phyloP scores from a whole-genome alignment of 805 yeast species.

The Saccharomyces eubayanus region DNA sequence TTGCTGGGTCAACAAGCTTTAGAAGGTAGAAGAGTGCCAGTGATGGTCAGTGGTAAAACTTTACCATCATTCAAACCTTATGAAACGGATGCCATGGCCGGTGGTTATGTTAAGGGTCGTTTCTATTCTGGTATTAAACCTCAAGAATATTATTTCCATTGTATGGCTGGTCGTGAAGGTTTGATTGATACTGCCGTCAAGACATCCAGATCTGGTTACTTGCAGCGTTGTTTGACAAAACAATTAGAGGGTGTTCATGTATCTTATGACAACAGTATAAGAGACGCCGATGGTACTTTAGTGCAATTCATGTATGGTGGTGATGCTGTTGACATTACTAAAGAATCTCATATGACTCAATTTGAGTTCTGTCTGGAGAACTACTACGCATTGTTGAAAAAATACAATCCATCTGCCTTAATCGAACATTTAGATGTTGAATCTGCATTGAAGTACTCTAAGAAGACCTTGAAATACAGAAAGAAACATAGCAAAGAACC shows the following conservation, averaged over 20 bases:
- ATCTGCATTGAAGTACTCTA: conserved; percentile 67
- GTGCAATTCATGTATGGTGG: conserved; percentile 97
- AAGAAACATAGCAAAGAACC: conserved; percentile 57
- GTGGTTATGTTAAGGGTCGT: conserved; percentile 95
- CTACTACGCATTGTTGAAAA: conserved; percentile 74
- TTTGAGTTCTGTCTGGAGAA: conserved; percentile 90
- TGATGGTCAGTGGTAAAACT: conserved; percentile 97
- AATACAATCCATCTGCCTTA: conserved; percentile 75
- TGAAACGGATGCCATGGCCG: conserved; percentile 96
- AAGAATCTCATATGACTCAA: conserved; percentile 88
- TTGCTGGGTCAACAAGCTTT: conserved; percentile 96
- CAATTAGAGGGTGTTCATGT: conserved; percentile 96
- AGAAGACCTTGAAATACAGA: conserved; percentile 67
- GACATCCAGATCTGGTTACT: conserved; percentile 95
- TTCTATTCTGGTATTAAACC: conserved; percentile 97
- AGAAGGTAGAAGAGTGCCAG: conserved; percentile 99
- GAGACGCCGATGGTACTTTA: conserved; percentile 91
- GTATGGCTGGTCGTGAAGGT: conserved; percentile 99
- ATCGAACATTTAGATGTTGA: conserved; percentile 74
- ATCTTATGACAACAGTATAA: conserved; percentile 86
- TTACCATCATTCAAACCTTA: conserved; percentile 93
- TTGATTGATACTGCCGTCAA: conserved; percentile 98
- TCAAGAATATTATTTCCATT: conserved; percentile 98
- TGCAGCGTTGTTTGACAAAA: conserved; percentile 96
- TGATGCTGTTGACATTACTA: conserved; percentile 88